These are phyloP conservation scores for Ogataea haglerorum DNA, from an alignment of 805 yeast species.

Conservation along the genomic window DNA sequence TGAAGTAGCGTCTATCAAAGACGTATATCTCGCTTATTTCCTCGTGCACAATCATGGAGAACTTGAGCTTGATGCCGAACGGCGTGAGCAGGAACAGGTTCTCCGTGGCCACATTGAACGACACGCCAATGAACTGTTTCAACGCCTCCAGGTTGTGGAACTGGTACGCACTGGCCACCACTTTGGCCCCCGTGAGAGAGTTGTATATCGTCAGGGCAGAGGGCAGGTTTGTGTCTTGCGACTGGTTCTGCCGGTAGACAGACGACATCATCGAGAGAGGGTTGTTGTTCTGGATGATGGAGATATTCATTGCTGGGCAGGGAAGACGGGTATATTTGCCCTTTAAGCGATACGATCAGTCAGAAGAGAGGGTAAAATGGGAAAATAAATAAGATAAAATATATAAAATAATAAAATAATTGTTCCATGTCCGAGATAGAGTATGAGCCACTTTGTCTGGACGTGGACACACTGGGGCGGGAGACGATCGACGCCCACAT, in stretches of 20 bases:
- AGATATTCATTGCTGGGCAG: constrained; percentile 15
- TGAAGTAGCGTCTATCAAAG: constrained; percentile 59
- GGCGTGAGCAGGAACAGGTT: constrained; percentile 56
- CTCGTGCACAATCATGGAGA: constrained; percentile 42
- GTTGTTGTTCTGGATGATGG: constrained; percentile 18
- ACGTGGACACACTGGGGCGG: constrained; percentile 10
- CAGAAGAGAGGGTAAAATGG: constrained; percentile 8
- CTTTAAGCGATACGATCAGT: constrained; percentile 10
- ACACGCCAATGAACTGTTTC: constrained; percentile 37
- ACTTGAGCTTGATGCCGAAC: constrained; percentile 60
- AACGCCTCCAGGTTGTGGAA: constrained; percentile 42
- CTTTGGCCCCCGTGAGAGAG: constrained; percentile 42
- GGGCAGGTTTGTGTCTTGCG: constrained; percentile 15
- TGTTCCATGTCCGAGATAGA: constrained; percentile 15
- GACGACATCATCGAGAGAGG: constrained; percentile 31
- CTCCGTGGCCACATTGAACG: constrained; percentile 39
- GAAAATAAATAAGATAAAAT: neutral
- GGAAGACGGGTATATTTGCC: constrained; percentile 3
- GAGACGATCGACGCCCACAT: constrained; percentile 40
- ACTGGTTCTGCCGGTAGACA: constrained; percentile 17
- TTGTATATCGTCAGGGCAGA: constrained; percentile 33
- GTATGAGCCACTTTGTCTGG: constrained; percentile 23
- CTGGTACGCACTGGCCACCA: constrained; percentile 36
- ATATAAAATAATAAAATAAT: neutral
- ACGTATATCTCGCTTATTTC: constrained; percentile 56